Conservation (phyloP, 169 alveolate genomes). For the Eimeria brunetti region DNA sequence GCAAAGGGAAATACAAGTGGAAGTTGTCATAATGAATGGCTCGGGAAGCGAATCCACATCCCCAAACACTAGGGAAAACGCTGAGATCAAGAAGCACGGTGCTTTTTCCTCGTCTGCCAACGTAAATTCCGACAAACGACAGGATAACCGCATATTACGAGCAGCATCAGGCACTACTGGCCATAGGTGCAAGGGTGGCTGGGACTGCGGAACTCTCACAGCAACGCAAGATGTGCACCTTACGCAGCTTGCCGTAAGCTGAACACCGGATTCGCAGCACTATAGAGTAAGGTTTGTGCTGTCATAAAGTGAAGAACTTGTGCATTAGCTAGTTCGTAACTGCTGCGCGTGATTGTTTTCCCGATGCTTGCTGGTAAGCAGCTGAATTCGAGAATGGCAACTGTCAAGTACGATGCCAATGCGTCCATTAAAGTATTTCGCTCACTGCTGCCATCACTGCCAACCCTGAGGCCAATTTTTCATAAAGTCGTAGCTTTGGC, state of each 20-base stretch:
- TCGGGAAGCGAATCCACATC: background rate
- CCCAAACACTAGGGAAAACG: background rate
- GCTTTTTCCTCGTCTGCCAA: background rate
- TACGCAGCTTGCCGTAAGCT: background rate
- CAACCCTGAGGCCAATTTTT: constrained; percentile 33
- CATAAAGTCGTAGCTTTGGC: constrained; percentile 40
- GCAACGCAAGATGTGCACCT: background rate
- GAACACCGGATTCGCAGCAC: background rate
- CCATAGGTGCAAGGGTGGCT: background rate
- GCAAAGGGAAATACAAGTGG: background rate
- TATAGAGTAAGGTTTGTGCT: no score
- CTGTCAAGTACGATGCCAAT: background rate
- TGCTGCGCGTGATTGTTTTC: background rate
- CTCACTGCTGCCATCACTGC: constrained; percentile 32
- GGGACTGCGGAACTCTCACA: constrained; percentile 4
- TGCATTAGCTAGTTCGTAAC: background rate
- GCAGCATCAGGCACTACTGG: background rate
- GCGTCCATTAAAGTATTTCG: constrained; percentile 30
- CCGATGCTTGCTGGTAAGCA: constrained; percentile 3
- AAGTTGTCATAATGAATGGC: constrained; percentile 1
- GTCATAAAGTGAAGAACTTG: background rate
- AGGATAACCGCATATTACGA: background rate
- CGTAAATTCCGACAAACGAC: background rate
- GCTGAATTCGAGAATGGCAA: background rate
- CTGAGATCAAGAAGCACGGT: background rate